Evolutionary conservation across 1,139 yeast genomes (phyloP), one percentile per base, ranked within the genome.

Genomic region (Yamadazyma spencermartinsiae): DNA sequence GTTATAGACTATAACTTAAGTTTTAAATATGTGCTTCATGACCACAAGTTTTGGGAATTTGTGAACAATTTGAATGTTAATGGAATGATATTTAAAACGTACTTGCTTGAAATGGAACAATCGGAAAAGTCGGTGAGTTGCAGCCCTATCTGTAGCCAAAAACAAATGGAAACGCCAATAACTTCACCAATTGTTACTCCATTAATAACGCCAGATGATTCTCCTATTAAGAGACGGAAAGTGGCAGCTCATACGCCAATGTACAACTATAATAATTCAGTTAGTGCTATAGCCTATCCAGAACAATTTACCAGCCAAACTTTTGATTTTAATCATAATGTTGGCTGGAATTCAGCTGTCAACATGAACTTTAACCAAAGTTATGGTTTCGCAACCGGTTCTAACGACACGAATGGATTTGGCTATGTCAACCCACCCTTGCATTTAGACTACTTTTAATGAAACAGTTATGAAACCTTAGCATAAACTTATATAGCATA

Each of bases 1-100:
- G 54, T 59, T 10, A 47, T 65, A 24, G 52, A 65, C 49, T 67
- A 58, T 45, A 52, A 58, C 32, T 47, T 67, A 15, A 53, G 60
- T 11, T 67, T 56, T 43, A 53, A 53, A 27, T 43, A 49, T 31
- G 43, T 65, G 25, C 44, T 46, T 35, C 36, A 38, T 4, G 63
- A 62, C 40, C 38, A 36, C 1, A 38, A 45, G 13, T 65, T 65
- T 43, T 66, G 71, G 71, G 31, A 29, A 10, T 28, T 28, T 28
- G 31, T 28, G 4, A 12, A 12, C 6, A 11, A 13, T 10, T 14
- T 25, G 6, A 26, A 29, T 35, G 19, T 18, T 9, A 19, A 35
- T 16, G 31, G 36, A 18, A 12, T 15, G 2, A 20, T 37, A 4
- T 37, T 37, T 15, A 33, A 29, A 18, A 31, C 15, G 4, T 28